These are phyloP conservation scores for Colletotrichum melonis DNA, from an alignment of 2,329 filamentous ascomycete species.

Conservation along the genomic window DNA sequence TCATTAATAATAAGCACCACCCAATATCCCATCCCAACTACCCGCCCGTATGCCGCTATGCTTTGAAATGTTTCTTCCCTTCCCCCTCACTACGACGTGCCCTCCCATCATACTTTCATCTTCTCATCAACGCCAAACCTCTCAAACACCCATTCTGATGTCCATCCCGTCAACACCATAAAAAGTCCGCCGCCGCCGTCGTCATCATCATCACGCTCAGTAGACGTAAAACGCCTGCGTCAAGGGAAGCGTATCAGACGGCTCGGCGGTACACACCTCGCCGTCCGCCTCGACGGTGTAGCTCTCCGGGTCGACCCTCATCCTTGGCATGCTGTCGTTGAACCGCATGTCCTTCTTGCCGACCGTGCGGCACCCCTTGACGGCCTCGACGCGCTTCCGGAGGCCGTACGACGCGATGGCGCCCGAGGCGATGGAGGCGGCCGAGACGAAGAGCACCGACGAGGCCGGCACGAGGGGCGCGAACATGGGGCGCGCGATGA, in stretches of 20 bases:
- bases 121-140: background rate
- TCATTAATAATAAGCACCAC: slow-evolving; percentile 4
- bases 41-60: background rate
- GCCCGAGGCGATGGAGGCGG: slow-evolving; percentile 75
- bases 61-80: slow-evolving; percentile 1
- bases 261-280: slow-evolving; percentile 77
- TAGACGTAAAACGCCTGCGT: slow-evolving; percentile 84
- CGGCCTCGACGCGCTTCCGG: slow-evolving; percentile 82
- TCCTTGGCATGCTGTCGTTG: slow-evolving; percentile 85
- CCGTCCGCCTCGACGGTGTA: slow-evolving; percentile 92
- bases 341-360: slow-evolving; percentile 91
- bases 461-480: slow-evolving; percentile 77
- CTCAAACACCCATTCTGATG: slow-evolving; percentile 39
- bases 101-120: background rate
- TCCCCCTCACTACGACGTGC: background rate
- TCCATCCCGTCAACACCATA: background rate
- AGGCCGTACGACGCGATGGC: slow-evolving; percentile 78
- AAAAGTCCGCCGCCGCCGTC: no score
- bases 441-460: slow-evolving; percentile 86
- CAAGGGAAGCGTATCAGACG: slow-evolving; percentile 77
- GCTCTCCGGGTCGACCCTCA: slow-evolving; percentile 91
- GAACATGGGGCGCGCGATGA: slow-evolving; percentile 89
- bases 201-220: slow-evolving; percentile 48
- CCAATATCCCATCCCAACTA: background rate
- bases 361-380: slow-evolving; percentile 79